These are phyloP conservation scores for Pueraria montana DNA, from an alignment of 306 rosid genomes.

Conservation along the genomic window DNA sequence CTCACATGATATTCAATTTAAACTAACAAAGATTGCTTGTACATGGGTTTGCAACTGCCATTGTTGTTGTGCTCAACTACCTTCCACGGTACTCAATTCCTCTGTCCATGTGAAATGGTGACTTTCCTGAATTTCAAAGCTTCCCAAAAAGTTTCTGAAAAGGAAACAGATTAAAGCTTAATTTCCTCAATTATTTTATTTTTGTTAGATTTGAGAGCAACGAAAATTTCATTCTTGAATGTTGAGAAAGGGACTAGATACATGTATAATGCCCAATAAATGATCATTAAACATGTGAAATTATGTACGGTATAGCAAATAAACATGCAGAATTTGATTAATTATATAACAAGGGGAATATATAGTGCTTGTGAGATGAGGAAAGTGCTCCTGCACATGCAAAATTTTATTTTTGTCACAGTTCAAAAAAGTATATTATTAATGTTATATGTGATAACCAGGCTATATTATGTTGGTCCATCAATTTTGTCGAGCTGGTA, in stretches of 20 bases:
- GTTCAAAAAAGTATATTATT: not conserved
- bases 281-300: not conserved
- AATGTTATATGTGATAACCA: not conserved
- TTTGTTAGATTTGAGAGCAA: not conserved
- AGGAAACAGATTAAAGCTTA: not conserved
- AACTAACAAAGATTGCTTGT: conserved; percentile 1
- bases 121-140: conserved; percentile 41
- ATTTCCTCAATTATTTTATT: not conserved
- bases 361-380: not conserved
- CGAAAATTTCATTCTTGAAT: not conserved
- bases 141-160: not conserved
- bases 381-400: not conserved
- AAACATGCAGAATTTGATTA: not conserved
- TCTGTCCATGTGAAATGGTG: conserved; percentile 32
- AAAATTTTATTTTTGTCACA: not conserved
- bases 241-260: not conserved
- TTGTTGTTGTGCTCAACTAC: not conserved
- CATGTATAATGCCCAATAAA: not conserved
- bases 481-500: not conserved
- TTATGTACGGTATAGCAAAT: not conserved
- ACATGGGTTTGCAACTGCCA: conserved; percentile 8
- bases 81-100: conserved; percentile 45
- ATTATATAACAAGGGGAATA: not conserved
- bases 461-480: not conserved
- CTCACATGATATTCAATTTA: not conserved